Base-by-base conservation (phyloP, 805 yeast species). In the Candida pseudoglaebosa region DNA sequence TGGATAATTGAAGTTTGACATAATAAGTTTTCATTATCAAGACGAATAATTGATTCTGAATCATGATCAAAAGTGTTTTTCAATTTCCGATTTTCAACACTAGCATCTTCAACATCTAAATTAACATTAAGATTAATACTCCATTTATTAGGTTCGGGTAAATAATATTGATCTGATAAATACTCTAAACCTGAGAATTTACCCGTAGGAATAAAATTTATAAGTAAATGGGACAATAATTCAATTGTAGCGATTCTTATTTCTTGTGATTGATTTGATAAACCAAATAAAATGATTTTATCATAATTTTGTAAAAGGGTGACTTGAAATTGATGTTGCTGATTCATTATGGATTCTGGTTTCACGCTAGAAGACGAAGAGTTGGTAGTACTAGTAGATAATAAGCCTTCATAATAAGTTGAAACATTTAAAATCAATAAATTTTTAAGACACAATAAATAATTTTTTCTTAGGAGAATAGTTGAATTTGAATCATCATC, bases 301-400 rank as follows among this genome's bases (percentile, higher is more conserved):
- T 63, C 70, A 41, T 64, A 52, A 1, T 59, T 34, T 3, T 48
- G 22, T 30, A 68, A 51, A 8, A 68, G 38, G 18, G 46, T 43
- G 12, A 37, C 37, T 48, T 69, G 74, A 44, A 54, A 66, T 39
- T 53, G 63, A 41, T 65, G 58, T 41, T 68, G 73, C 36, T 57
- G 68, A 5, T 52, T 34, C 71, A 67, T 66, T 28, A 68, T 54
- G 2, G 62, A 48, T 39, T 68, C 73, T 0, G 74, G 73, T 36
- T 66, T 66, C 58, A 65, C 65, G 1, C 67, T 57, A 0, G 65
- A 51, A 3, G 65, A 45, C 5, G 56, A 44, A 1, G 71, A 60
- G 15, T n/a, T n/a, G n/a, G n/a, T n/a, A n/a, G n/a, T n/a, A n/a
- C n/a, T n/a, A 1, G 68, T 52, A 2, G 71, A 65, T 10, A 49